Percentiles rank a stretch among this genome's conserved stretches.
phyloP scores from a whole-genome alignment of 139 green algal genomes.

The Astrephomene gubernaculifera region DNA sequence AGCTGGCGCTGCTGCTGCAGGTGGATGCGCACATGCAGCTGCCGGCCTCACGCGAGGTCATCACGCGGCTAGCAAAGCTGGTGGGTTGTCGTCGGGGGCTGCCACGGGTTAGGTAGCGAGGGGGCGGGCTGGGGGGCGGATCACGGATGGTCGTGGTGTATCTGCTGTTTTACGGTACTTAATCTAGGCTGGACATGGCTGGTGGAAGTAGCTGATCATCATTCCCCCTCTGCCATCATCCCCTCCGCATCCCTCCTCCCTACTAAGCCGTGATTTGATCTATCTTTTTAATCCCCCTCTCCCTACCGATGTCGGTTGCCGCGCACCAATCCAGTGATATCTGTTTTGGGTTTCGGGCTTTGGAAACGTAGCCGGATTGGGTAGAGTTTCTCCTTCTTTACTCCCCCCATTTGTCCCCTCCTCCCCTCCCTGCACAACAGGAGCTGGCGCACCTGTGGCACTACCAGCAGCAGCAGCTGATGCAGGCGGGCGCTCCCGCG shows the following conservation, averaged over 20 bases:
- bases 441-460: slow-evolving; percentile 15
- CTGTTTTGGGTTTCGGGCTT: too few species aligned
- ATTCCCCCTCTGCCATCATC: neutral
- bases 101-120: neutral
- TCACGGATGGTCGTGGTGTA: neutral
- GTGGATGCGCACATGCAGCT: slow-evolving; percentile 27
- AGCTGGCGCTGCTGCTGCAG: slow-evolving; percentile 4
- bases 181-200: neutral
- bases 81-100: neutral
- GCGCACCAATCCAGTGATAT: too few species aligned
- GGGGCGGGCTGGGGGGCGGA: too few species aligned
- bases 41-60: neutral
- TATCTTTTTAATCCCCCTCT: too few species aligned
- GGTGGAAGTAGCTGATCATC: too few species aligned
- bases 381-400: neutral
- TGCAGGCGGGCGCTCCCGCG: too few species aligned
- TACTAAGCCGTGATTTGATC: too few species aligned
- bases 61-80: neutral
- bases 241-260: neutral
- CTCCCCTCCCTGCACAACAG: neutral
- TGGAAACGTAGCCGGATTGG: too few species aligned
- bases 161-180: neutral
- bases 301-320: too few species aligned
- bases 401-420: neutral
- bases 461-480: slow-evolving; percentile 7